Base-by-base conservation (phyloP, 2,329 filamentous ascomycete genomes). In the Aureobasidium lini region DNA sequence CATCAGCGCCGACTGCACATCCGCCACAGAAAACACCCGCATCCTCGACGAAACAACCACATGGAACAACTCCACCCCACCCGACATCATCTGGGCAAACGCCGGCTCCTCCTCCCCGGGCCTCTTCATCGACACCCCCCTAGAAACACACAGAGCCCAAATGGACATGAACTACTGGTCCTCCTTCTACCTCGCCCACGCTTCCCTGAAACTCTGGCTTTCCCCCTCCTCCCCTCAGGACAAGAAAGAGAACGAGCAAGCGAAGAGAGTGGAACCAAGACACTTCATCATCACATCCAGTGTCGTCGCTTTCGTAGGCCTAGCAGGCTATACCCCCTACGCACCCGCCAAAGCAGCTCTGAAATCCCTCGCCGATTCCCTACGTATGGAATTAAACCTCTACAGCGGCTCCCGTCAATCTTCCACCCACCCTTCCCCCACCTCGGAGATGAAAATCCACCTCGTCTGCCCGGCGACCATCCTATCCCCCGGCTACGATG, bases 101-200 rank as follows among this genome's bases (percentile, higher is more conserved):
- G 93, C 93, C 3, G 93, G 93, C 62, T 79, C 83, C 64, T 83
- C 88, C 6, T 80, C 78, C 15, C 92, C 92, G 0, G 81, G 83
- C 37, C 86, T 95, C 62, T 95, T 93, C 76, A 73, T 89, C 64
- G 89, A 96, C 62, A 84, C 84, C 40, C 80, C 87, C 8, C 77
- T 89, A 56, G 76, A 84, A 7, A 82, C 81, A 10, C 77, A 91
- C 64, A 82, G 87, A 43, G 77, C 80, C 64, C 90, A 95, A 72
- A 96, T 96, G 90, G 90, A 96, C 69, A 83, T 93, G 66, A 93
- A 96, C 75, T 97, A 90, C 77, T 96, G 87, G 81, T 89, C 90
- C 50, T 85, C 86, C 32, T 87, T 87, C 42, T 94, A 95, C 71
- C 89, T 95, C 75, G 87, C 90, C 39, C 90, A 95, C 70, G 85